Evolutionary conservation across 305 asterid genomes (phyloP).

Genomic region (Solanum chacoense): DNA sequence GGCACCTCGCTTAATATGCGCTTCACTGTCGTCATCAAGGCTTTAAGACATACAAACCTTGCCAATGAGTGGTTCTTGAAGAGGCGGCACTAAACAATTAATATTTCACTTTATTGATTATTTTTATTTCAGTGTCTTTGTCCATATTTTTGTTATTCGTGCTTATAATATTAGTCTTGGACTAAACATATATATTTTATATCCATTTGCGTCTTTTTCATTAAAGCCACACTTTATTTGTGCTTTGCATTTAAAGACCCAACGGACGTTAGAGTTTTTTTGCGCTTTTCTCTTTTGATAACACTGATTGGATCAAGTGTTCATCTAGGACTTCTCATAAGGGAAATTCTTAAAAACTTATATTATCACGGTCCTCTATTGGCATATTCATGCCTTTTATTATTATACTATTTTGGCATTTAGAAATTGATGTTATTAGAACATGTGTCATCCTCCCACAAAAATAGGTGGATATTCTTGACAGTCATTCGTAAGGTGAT

Average conservation of each 20-base stretch:
- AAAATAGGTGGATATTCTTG: not conserved
- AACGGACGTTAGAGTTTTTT: not conserved
- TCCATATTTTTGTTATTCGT: not conserved
- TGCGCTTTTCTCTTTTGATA: not conserved
- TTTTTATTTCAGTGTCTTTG: not conserved
- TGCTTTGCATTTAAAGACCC: not conserved
- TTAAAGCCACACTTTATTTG: not conserved
- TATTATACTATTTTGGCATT: not conserved
- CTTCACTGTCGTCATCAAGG: not conserved
- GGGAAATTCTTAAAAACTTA: not conserved
- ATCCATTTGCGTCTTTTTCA: not conserved
- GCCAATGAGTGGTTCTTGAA: not conserved
- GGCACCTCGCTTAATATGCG: not conserved
- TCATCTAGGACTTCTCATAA: not conserved
- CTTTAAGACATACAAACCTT: not conserved
- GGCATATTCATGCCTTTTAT: not conserved
- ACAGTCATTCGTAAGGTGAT: not conserved
- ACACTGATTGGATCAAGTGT: not conserved
- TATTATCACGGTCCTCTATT: not conserved
- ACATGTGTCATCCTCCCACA: not conserved
- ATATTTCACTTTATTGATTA: not conserved
- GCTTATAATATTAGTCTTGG: not conserved
- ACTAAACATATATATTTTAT: not conserved
- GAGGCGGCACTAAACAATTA: not conserved
- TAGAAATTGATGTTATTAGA: not conserved